Percentiles rank a stretch among this genome's conserved stretches.
phyloP scores from a whole-genome alignment of 768 basidiomycete genomes.

The Naganishia vaughanmartiniae region DNA sequence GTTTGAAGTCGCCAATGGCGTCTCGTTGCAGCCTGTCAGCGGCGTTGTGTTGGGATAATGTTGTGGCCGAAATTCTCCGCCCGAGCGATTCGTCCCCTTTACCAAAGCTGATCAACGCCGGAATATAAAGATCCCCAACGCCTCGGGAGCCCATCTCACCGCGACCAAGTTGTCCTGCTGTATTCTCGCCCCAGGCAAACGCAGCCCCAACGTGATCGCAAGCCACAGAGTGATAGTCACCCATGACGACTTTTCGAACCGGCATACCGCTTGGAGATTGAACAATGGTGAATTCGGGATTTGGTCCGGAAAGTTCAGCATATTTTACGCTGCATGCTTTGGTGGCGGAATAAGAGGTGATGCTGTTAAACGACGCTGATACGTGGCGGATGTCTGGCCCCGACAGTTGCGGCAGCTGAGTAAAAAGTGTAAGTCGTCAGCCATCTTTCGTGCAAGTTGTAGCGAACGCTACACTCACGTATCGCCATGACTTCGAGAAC shows the following conservation, averaged over 20 bases:
- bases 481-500: conserved; percentile 58
- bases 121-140: conserved; percentile 59
- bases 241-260: conserved; percentile 63
- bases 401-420: conserved; percentile 38
- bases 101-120: conserved; percentile 72
- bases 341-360: conserved; percentile 59
- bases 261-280: conserved; percentile 16
- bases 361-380: conserved; percentile 76
- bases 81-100: conserved; percentile 43
- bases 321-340: not conserved
- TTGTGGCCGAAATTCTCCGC: not conserved
- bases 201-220: conserved; percentile 73
- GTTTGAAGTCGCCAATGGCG: conserved; percentile 2
- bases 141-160: conserved; percentile 58
- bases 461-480: conserved; percentile 56
- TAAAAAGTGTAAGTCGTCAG: not conserved
- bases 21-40: not conserved
- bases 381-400: conserved; percentile 58
- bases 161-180: conserved; percentile 77
- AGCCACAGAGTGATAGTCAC: conserved; percentile 89
- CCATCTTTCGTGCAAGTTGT: not conserved
- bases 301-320: not conserved
- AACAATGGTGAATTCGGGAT: not conserved
- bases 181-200: conserved; percentile 76
- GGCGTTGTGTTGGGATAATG: not conserved